These are phyloP conservation scores for Lachnellula arida DNA, from an alignment of 2,329 filamentous ascomycete species.

Conservation along the genomic window DNA sequence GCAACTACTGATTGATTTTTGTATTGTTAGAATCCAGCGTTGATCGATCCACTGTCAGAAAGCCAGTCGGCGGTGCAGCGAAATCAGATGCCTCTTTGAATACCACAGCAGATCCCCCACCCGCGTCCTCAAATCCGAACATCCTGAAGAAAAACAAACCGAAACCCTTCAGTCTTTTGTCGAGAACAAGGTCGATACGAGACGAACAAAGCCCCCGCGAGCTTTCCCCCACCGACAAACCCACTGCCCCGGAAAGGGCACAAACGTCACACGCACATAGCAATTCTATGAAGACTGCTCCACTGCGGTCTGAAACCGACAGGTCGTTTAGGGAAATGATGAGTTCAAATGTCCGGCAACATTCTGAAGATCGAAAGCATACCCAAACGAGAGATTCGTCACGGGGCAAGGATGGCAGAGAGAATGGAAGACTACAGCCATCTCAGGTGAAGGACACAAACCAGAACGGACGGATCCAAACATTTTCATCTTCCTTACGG, in stretches of 20 bases:
- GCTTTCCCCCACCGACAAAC: constrained; percentile 19
- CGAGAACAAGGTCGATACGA: constrained; percentile 40
- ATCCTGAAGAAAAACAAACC: constrained; percentile 27
- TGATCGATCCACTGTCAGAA: constrained; percentile 24
- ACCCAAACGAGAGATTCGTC: constrained; percentile 41
- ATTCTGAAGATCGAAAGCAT: constrained; percentile 63
- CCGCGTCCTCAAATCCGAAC: constrained; percentile 13
- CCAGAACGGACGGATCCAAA: constrained; percentile 36
- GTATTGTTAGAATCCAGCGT: constrained; percentile 20
- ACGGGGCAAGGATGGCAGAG: constrained; percentile 33
- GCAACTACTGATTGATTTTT: constrained; percentile 15
- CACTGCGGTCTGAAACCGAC: constrained; percentile 49
- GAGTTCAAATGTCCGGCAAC: constrained; percentile 58
- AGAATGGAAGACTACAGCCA: constrained; percentile 36
- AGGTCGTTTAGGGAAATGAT: constrained; percentile 65
- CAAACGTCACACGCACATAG: constrained; percentile 31
- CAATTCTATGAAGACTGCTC: constrained; percentile 55
- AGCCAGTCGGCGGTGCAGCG: constrained; percentile 26
- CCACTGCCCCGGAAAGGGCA: constrained; percentile 35
- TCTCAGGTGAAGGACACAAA: constrained; percentile 4
- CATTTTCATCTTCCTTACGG: constrained; percentile 48
- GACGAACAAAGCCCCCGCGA: constrained; percentile 32
- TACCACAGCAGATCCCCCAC: constrained; percentile 16
- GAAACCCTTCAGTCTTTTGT: constrained; percentile 34
- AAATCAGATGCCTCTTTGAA: constrained; percentile 26